Percentiles rank a stretch among this genome's conserved stretches.
Conservation (phyloP, 2,329 filamentous ascomycete genomes). For the Cyphellophora europaea region DNA sequence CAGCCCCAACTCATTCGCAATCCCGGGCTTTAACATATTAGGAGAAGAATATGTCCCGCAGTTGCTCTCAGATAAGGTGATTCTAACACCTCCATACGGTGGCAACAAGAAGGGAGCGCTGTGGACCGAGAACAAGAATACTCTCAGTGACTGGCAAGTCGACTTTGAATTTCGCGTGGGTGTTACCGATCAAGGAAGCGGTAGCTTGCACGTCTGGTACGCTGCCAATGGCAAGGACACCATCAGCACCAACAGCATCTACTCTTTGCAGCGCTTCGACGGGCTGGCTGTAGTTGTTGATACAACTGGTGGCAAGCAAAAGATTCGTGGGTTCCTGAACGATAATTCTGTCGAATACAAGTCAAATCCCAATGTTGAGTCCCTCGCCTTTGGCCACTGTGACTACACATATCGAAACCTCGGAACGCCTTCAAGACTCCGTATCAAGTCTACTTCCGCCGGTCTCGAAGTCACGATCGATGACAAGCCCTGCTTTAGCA, state of each 20-base stretch:
- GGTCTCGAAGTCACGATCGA: constrained; percentile 74
- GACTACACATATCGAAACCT: constrained; percentile 85
- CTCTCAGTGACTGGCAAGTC: constrained; percentile 59
- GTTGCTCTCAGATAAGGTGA: constrained; percentile 75
- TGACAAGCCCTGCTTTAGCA: constrained; percentile 63
- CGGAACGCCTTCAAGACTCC: constrained; percentile 71
- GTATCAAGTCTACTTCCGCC: constrained; percentile 55
- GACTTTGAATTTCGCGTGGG: constrained; percentile 82
- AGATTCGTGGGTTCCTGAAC: constrained; percentile 87
- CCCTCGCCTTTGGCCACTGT: constrained; percentile 87
- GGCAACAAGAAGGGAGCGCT: constrained; percentile 76
- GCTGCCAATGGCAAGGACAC: constrained; percentile 56
- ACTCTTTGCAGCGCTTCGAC: constrained; percentile 77
- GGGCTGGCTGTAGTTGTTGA: constrained; percentile 84
- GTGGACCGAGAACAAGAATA: constrained; percentile 59
- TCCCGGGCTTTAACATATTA: constrained; percentile 47
- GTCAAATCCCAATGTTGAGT: constrained; percentile 66
- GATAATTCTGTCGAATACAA: constrained; percentile 77
- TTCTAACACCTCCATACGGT: constrained; percentile 80
- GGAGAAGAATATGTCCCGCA: constrained; percentile 48
- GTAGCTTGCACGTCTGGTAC: constrained; percentile 93
- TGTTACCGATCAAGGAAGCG: constrained; percentile 74
- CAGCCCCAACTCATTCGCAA: constrained; percentile 41
- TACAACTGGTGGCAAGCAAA: constrained; percentile 65
- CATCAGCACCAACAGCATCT: constrained; percentile 67